These are phyloP conservation scores for Colletotrichum echinochloae DNA, from an alignment of 2,329 filamentous ascomycete species.

Conservation along the genomic window DNA sequence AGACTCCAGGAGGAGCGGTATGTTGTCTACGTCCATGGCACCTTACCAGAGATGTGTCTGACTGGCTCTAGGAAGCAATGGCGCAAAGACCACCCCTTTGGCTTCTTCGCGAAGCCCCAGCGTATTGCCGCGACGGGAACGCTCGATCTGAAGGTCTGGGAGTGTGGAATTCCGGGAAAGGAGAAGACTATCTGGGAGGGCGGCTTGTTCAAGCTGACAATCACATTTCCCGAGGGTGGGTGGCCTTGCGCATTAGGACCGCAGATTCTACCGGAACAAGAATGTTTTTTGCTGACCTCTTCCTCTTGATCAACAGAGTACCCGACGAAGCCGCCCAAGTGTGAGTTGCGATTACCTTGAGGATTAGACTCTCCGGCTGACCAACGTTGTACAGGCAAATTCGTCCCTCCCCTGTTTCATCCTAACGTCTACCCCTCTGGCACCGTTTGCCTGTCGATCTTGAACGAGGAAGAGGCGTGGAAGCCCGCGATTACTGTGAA, in stretches of 20 bases:
- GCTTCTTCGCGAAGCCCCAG: constrained; percentile 92
- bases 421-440: constrained; percentile 99
- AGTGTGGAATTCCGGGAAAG: constrained; percentile 95
- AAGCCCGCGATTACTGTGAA: constrained; percentile 99
- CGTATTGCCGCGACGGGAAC: constrained; percentile 79
- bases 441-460: constrained; percentile 94
- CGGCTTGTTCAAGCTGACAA: constrained; percentile 94
- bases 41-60: constrained; percentile 41
- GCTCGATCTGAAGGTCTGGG: constrained; percentile 94
- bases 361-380: constrained; percentile 20
- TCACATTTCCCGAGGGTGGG: constrained; percentile 93
- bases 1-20: constrained; percentile 90
- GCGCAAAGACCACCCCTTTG: constrained; percentile 96
- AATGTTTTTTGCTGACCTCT: constrained; percentile 41
- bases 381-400: constrained; percentile 77
- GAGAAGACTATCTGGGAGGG: constrained; percentile 98
- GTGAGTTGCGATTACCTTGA: constrained; percentile 66
- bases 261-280: background rate
- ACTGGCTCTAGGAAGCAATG: constrained; percentile 82
- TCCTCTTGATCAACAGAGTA: constrained; percentile 74
- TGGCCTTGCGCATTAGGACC: constrained; percentile 34
- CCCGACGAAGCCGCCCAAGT: constrained; percentile 98
- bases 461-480: constrained; percentile 99
- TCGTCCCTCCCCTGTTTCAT: constrained; percentile 94
- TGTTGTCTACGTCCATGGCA: constrained; percentile 46